phyloP scores from a whole-genome alignment of 345 rosid genomes.

The Salix koriyanagi region DNA sequence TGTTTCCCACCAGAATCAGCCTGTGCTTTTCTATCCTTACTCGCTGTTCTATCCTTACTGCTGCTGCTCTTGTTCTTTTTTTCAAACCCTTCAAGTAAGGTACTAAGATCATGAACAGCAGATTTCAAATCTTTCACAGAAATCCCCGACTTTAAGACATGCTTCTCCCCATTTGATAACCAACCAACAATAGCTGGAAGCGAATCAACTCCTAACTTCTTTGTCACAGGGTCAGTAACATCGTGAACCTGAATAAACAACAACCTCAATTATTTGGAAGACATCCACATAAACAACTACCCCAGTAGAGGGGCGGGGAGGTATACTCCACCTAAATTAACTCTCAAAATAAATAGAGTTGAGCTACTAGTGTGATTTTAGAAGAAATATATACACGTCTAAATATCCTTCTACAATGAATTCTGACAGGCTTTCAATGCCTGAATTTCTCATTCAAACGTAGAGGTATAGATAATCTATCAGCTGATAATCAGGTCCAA shows the following conservation, averaged over 20 bases:
- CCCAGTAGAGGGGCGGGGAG: too few relatives aligned
- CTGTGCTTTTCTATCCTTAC: conserved; percentile 36
- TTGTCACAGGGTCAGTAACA: conserved; percentile 44
- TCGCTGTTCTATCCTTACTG: conserved; percentile 38
- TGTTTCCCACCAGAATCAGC: conserved; percentile 30
- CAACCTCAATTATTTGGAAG: neutral
- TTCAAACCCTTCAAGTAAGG: conserved; percentile 61
- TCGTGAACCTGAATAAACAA: conserved; percentile 52
- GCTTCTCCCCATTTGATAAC: conserved; percentile 77
- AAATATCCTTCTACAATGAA: too few relatives aligned
- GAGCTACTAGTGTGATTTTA: too few relatives aligned
- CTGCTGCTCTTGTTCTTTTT: conserved; percentile 63
- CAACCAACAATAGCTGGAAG: conserved; percentile 89
- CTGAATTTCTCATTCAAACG: neutral
- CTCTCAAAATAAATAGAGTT: too few relatives aligned
- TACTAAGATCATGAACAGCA: conserved; percentile 60
- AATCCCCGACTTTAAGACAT: conserved; percentile 56
- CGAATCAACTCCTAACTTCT: conserved; percentile 60
- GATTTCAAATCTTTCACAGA: conserved; percentile 71
- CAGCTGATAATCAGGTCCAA: neutral
- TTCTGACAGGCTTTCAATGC: too few relatives aligned
- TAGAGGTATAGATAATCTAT: neutral
- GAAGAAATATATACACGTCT: too few relatives aligned
- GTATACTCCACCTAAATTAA: too few relatives aligned
- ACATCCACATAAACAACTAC: too few relatives aligned